These are phyloP conservation scores for Bacterosira constricta DNA, from an alignment of 108 stramenopile species.

Conservation along the genomic window DNA sequence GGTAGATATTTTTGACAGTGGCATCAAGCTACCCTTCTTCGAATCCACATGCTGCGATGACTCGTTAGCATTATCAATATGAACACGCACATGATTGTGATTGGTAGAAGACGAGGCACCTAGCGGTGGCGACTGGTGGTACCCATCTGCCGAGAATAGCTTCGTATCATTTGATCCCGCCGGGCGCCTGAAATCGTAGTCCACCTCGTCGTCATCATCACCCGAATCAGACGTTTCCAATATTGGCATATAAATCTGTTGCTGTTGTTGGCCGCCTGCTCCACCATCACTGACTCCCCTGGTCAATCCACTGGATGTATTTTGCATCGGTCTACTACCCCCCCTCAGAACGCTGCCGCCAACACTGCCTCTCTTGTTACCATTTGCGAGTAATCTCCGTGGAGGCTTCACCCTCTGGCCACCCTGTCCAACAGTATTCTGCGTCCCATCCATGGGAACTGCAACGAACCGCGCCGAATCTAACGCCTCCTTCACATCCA, in stretches of 20 bases:
- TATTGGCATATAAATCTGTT: constrained; percentile 8
- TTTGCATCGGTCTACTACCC: not conserved
- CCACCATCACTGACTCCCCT: not conserved
- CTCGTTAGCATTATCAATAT: constrained; percentile 21
- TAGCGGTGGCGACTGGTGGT: not conserved
- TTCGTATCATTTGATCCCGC: not conserved
- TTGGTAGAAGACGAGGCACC: constrained; percentile 3
- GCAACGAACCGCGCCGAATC: constrained; percentile 73
- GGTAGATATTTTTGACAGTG: constrained; percentile 18
- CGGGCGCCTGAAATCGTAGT: not conserved
- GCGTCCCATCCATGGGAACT: constrained; percentile 38
- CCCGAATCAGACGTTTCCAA: constrained; percentile 15
- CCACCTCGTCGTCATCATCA: constrained; percentile 31
- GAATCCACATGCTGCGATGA: not conserved
- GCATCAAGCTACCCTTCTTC: not conserved
- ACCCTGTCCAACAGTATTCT: not conserved
- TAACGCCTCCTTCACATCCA: constrained; percentile 87
- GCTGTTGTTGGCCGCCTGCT: not conserved
- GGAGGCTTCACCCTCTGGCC: not conserved
- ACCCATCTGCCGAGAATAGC: not conserved
- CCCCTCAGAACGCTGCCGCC: not conserved
- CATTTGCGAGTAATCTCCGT: not conserved
- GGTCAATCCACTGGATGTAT: not conserved
- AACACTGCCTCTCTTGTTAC: not conserved
- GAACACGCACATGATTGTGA: not conserved